Evolutionary conservation across 2,329 filamentous ascomycete species (phyloP).

Genomic region (Diplodia sapinea): DNA sequence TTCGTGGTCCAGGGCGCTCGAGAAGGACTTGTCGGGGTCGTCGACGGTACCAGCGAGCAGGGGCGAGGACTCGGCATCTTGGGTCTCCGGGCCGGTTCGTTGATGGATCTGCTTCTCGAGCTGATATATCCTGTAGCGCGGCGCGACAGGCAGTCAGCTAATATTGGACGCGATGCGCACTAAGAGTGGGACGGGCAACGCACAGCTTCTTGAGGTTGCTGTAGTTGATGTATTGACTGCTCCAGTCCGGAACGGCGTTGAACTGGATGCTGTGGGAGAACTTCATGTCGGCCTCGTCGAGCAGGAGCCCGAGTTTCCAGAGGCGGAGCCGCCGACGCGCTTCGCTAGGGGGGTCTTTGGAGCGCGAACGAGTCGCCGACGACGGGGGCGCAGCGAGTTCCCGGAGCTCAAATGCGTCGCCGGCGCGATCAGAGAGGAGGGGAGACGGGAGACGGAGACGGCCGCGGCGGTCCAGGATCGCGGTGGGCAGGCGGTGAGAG

Average conservation of each 20-base stretch:
- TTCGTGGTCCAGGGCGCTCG: constrained; percentile 81
- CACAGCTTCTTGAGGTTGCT: constrained; percentile 98
- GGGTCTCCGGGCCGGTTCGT: constrained; percentile 53
- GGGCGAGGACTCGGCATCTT: constrained; percentile 83
- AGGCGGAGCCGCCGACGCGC: constrained; percentile 40
- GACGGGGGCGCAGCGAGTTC: constrained; percentile 19
- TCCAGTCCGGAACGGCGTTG: constrained; percentile 99
- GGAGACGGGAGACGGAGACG: constrained; percentile 11
- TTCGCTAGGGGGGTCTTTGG: neutral
- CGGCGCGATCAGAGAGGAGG: constrained; percentile 13
- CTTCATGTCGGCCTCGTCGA: constrained; percentile 90
- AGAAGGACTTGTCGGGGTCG: constrained; percentile 82
- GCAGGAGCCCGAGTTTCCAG: constrained; percentile 72
- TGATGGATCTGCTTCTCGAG: constrained; percentile 85
- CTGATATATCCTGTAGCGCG: constrained; percentile 76
- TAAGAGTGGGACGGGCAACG: constrained; percentile 44
- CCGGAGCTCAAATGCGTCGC: constrained; percentile 28
- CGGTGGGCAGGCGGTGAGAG: constrained; percentile 15
- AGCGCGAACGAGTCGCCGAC: neutral
- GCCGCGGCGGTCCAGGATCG: constrained; percentile 27
- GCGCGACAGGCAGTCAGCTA: neutral
- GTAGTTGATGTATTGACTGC: constrained; percentile 95
- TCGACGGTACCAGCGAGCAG: constrained; percentile 69
- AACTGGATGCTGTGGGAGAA: constrained; percentile 99
- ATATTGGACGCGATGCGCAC: neutral